Conservation (phyloP, 139 green algal species). For the Nannochloris sp. region DNA sequence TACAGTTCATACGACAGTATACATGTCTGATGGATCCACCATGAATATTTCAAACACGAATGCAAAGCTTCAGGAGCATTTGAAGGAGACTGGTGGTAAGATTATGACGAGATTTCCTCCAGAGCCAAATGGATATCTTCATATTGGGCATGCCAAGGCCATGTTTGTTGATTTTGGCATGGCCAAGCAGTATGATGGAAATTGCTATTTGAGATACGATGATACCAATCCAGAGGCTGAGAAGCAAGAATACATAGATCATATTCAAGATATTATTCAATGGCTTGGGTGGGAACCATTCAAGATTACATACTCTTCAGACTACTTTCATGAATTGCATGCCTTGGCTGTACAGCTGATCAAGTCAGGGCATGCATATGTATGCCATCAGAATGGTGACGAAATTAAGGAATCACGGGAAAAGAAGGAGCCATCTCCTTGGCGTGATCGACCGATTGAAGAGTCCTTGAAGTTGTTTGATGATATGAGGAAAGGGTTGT, state of each 20-base stretch:
- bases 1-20: conserved; percentile 57
- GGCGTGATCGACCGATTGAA: conserved; percentile 73
- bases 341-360: conserved; percentile 90
- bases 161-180: conserved; percentile 99
- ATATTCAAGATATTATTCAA: conserved; percentile 91
- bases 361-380: conserved; percentile 81
- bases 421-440: conserved; percentile 66
- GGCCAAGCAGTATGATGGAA: conserved; percentile 66
- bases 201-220: conserved; percentile 91
- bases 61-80: conserved; percentile 65
- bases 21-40: conserved; percentile 33
- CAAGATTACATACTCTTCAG: conserved; percentile 86
- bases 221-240: conserved; percentile 98
- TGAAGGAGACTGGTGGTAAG: conserved; percentile 72
- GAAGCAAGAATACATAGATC: conserved; percentile 97
- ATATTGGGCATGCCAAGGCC: conserved; percentile 96
- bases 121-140: conserved; percentile 90
- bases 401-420: conserved; percentile 84
- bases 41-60: conserved; percentile 80
- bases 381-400: conserved; percentile 90
- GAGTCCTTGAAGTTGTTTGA: conserved; percentile 91
- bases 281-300: conserved; percentile 93
- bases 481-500: conserved; percentile 86
- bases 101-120: conserved; percentile 94
- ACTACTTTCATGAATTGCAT: conserved; percentile 95